Evolutionary conservation across 108 stramenopile genomes (phyloP).

Genomic region (Fistulifera pelliculosa): DNA sequence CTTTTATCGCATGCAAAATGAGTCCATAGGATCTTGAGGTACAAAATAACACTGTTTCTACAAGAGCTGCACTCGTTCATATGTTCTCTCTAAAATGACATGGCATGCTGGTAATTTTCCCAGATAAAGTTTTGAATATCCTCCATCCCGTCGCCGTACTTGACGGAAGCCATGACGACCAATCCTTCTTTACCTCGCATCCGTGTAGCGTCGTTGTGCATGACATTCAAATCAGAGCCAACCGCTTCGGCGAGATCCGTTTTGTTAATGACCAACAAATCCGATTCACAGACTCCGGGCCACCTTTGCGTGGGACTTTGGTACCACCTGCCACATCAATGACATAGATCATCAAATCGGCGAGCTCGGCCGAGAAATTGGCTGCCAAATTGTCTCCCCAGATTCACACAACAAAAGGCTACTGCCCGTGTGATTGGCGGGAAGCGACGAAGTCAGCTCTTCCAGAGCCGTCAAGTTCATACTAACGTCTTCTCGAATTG

Average conservation of each 20-base stretch:
- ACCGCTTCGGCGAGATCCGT: constrained; percentile 97
- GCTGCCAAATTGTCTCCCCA: constrained; percentile 99
- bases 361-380: constrained; percentile 90
- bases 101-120: constrained; percentile 32
- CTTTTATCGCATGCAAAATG: too few relatives aligned
- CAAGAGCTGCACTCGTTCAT: too few relatives aligned
- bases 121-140: constrained; percentile 62
- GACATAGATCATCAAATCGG: constrained; percentile 96
- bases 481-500: constrained; percentile 92
- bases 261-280: constrained; percentile 95
- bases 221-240: constrained; percentile 88
- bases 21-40: too few relatives aligned
- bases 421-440: background rate
- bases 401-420: constrained; percentile 13
- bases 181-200: constrained; percentile 65
- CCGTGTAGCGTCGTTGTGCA: constrained; percentile 79
- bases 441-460: constrained; percentile 45
- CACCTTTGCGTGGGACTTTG: constrained; percentile 98
- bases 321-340: constrained; percentile 99
- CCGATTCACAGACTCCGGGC: constrained; percentile 94
- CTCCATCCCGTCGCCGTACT: constrained; percentile 65
- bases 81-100: constrained; percentile 2
- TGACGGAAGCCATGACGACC: constrained; percentile 87
- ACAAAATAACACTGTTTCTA: too few relatives aligned
- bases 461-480: constrained; percentile 93